Conservation (phyloP, 2,329 filamentous ascomycete genomes). For the Fusarium newnesense region DNA sequence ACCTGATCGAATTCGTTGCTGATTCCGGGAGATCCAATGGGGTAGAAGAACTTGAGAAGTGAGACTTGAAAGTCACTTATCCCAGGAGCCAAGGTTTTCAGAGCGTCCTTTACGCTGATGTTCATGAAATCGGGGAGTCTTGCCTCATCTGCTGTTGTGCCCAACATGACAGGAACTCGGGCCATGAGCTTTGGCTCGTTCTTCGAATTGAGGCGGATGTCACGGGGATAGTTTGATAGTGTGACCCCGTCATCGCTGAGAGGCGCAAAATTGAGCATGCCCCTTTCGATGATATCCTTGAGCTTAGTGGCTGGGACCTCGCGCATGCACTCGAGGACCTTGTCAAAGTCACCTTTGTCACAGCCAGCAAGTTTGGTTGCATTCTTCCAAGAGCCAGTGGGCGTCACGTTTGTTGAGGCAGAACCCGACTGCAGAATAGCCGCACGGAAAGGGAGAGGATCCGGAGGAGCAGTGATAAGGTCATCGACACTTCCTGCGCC, state of each 20-base stretch:
- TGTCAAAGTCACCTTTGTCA: not conserved
- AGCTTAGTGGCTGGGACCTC: conserved; percentile 28
- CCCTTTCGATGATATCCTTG: conserved; percentile 25
- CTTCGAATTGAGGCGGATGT: conserved; percentile 20
- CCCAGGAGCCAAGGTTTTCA: not conserved
- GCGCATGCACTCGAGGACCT: conserved; percentile 40
- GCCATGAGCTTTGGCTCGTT: conserved; percentile 19
- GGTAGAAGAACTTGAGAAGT: conserved; percentile 21
- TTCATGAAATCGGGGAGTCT: conserved; percentile 12
- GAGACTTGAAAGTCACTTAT: not conserved
- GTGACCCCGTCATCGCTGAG: conserved; percentile 39
- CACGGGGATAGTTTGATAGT: conserved; percentile 23
- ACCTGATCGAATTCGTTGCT: conserved; percentile 32
- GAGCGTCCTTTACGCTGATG: not conserved
- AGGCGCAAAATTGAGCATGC: conserved; percentile 35
- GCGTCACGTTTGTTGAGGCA: not conserved
- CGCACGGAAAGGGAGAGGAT: conserved; percentile 43
- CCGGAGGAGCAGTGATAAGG: conserved; percentile 41
- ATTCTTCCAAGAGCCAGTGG: conserved; percentile 29
- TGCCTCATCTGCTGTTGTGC: conserved; percentile 40
- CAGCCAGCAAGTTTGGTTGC: conserved; percentile 23
- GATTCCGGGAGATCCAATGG: conserved; percentile 26
- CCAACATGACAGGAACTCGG: conserved; percentile 39
- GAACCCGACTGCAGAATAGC: conserved; percentile 45
- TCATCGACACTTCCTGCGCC: conserved; percentile 65